Base-by-base conservation (phyloP, 2,329 filamentous ascomycete species). In the Colletotrichum sp. region DNA sequence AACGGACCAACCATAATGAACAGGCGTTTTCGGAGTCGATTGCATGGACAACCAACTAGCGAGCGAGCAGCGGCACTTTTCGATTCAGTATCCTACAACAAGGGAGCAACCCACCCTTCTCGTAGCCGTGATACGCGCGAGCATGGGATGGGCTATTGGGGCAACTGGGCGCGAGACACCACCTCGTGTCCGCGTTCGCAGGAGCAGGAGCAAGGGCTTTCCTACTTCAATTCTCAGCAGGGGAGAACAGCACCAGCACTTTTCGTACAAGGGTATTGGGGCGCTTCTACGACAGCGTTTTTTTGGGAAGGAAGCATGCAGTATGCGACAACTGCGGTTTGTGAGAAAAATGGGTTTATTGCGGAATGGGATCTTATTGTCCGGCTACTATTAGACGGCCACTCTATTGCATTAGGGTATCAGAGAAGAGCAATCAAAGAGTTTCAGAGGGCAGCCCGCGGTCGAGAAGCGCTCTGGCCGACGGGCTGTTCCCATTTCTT, bases 401-500 rank as follows among this genome's bases (percentile, higher is more conserved):
- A 26, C 65, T 68, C 28, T 30, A 68, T 64, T 60, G 65, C 74
- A 74, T 76, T 74, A 74, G 70, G 74, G 64, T 76, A 69, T 52
- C 60, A 66, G 71, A 71, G 70, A 69, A 68, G 70, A 71, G 63
- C 64, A 75, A 69, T 76, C 74, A 69, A 74, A 74, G 74, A 76
- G 65, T 65, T 60, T 75, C 28, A 60, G 24, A 52, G 61, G 64
- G 63, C 48, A 30, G 10, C 60, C 71, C 70, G 70, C 71, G 65
- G 74, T 76, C 71, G 48, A 74, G 74, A 76, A 76, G 74, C 48
- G 74, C 74, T 76, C 74, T 76, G 74, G 74, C 74, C 65, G 64
- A 21, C 65, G 74, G 74, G 36, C 24, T 18, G 21, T 32, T 57
- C 70, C 30, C 10, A 66, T 69, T 69, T 63, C 52, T 30, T 60